Base-by-base conservation (phyloP, 2,329 filamentous ascomycete genomes). In the Aureobasidium subglaciale region DNA sequence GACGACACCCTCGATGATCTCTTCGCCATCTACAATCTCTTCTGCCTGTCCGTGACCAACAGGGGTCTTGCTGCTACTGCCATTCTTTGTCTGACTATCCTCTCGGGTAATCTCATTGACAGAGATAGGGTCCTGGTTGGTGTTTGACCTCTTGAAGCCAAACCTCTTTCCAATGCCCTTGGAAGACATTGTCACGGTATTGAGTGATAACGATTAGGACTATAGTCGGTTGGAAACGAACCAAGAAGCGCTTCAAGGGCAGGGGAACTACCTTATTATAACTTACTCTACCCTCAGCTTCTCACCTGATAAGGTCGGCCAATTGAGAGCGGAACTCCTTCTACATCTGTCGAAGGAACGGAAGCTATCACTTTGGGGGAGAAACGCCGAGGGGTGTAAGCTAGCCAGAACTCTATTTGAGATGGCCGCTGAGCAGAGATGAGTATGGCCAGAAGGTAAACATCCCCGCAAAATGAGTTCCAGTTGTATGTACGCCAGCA, bases 71-170 rank as follows among this genome's bases (percentile, higher is more conserved):
- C 57, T 59, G 43, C 58, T 58, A 18, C 25, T 29, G n/a, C 48
- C 46, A 20, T 38, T 20, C 25, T 54, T 50, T 43, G 40, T 56
- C 32, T 52, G 43, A 16, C 53, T 46, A 27, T 57, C 56, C 5
- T 56, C 46, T 27, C 54, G 46, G 3, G 30, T 48, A 24, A 62
- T n/a, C 24, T 52, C 56, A n/a, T 35, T 41, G 46, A 56, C 46
- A 20, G 41, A 45, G 46, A 56, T 52, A 20, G 58, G 32, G 1
- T 53, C 49, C n/a, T 59, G 59, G 16, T 56, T 56, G 34, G 62
- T 63, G 55, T 59, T 62, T 34, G 58, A 59, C 41, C 61, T 58
- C 55, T 62, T 61, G 59, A 63, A 63, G 58, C 56, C 61, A 30
- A 63, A 55, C 56, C 62, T 55, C 57, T 62, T 49, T n/a, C 56